Conservation (phyloP, 495 filamentous ascomycete species). For the Daldinia grandis region DNA sequence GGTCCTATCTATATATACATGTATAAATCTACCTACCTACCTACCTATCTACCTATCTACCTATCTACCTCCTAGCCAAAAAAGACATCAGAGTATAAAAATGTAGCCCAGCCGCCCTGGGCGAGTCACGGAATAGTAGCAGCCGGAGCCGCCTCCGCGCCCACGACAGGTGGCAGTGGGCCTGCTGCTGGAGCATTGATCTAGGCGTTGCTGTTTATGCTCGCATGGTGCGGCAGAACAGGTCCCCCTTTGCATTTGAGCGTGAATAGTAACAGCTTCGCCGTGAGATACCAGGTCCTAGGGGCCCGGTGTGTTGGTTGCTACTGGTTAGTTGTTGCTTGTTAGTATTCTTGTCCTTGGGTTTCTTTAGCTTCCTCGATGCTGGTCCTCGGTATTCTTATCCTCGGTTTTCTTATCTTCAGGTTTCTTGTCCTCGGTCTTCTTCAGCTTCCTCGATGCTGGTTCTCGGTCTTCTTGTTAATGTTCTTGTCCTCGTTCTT, state of each 20-base stretch:
- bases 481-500: too few relatives aligned
- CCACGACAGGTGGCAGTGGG: background rate
- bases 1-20: too few relatives aligned
- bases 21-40: too few relatives aligned
- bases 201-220: background rate
- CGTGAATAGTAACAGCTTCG: background rate
- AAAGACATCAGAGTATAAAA: background rate
- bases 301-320: background rate
- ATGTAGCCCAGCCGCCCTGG: background rate
- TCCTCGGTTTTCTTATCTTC: background rate
- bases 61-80: too few relatives aligned
- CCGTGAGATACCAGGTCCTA: background rate
- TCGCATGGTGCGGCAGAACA: background rate
- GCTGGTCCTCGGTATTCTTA: background rate
- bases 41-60: too few relatives aligned
- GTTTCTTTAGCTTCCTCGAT: too few relatives aligned
- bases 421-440: background rate
- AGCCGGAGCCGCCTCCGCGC: background rate
- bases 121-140: background rate
- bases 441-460: background rate
- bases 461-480: too few relatives aligned
- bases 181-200: background rate
- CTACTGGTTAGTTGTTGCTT: background rate
- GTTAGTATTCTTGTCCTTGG: background rate
- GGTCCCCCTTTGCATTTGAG: background rate